Evolutionary conservation across 1,139 yeast species (phyloP), one percentile per base, ranked within the genome.

Genomic region (Hyphopichia fennica): DNA sequence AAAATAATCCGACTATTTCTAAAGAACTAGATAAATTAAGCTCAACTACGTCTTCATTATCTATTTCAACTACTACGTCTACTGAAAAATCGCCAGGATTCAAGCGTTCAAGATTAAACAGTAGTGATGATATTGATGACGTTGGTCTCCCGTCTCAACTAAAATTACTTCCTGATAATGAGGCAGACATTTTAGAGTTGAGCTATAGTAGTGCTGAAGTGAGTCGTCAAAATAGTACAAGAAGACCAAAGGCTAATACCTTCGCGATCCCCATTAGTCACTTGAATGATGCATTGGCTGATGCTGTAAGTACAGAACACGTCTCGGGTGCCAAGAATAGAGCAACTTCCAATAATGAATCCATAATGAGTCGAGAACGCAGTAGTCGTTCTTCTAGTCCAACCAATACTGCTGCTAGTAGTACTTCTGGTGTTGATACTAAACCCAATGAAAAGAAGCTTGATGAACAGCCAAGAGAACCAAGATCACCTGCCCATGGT

Each of bases 71-170:
- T 18, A 34, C 49, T 13, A 48, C 51, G 4, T 37, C 37, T 15
- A 37, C 38, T 32, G 39, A 40, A 19, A 40, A 37, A 18, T 35
- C 44, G 2, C 43, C 35, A 2, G 37, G 41, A 6, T 43, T 49
- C n/a, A 33, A 46, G 35, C 39, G 54, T 35, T 41, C 55, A 34
- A 44, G 53, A 36, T 51, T 53, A 45, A 43, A 45, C 2, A 51
- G 52, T 35, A 45, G 45, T 7, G 51, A 43, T n/a, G 41, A 34
- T 18, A 39, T 19, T 16, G 40, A 39, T n/a, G 48, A 42, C 27
- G 44, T 56, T 11, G 54, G 66, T 37, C 60, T 81, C 46, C 87
- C 87, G 0, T 80, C 85, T 0, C 87, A 82, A 58, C 58, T 81
- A 55, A 71, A 73, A 36, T 60, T 82, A 22, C 65, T 81, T 38